phyloP scores from a whole-genome alignment of 2,329 filamentous ascomycete genomes.

The Periconia sp. region DNA sequence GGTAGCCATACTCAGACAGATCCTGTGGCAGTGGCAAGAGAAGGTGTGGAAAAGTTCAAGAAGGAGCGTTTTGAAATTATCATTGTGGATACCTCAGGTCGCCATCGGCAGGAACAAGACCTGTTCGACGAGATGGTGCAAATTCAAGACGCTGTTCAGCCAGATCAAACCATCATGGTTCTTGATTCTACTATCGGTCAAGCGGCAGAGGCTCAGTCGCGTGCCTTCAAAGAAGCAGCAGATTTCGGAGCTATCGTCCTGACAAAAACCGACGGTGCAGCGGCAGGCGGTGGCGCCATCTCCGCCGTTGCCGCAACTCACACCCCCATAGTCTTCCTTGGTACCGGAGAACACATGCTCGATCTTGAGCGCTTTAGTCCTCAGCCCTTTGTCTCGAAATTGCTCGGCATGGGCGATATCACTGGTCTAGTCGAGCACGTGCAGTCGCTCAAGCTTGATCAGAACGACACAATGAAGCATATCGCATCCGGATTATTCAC shows the following conservation, averaged over 20 bases:
- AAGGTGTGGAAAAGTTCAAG: constrained; percentile 98
- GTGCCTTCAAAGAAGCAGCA: constrained; percentile 96
- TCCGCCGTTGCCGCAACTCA: constrained; percentile 95
- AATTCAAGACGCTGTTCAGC: constrained; percentile 87
- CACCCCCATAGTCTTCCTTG: constrained; percentile 97
- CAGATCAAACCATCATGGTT: constrained; percentile 98
- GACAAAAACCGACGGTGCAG: constrained; percentile 97
- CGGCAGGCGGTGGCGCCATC: constrained; percentile 94
- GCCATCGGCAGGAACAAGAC: constrained; percentile 92
- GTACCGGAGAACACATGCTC: constrained; percentile 96
- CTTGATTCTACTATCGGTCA: constrained; percentile 96
- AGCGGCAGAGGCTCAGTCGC: constrained; percentile 89
- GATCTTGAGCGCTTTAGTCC: constrained; percentile 93
- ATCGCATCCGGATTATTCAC: constrained; percentile 97
- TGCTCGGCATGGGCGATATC: constrained; percentile 97
- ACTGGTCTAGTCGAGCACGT: constrained; percentile 95
- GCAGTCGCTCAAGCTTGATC: constrained; percentile 91
- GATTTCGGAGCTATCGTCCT: constrained; percentile 99
- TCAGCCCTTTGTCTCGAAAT: constrained; percentile 89
- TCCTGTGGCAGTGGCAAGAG: constrained; percentile 88
- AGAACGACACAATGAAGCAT: constrained; percentile 99
- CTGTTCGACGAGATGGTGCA: constrained; percentile 98
- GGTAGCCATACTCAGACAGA: constrained; percentile 96
- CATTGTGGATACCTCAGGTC: constrained; percentile 95
- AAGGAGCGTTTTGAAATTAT: constrained; percentile 98